These are phyloP conservation scores for Nakazawaea anatomiae DNA, from an alignment of 805 yeast species.

Conservation along the genomic window DNA sequence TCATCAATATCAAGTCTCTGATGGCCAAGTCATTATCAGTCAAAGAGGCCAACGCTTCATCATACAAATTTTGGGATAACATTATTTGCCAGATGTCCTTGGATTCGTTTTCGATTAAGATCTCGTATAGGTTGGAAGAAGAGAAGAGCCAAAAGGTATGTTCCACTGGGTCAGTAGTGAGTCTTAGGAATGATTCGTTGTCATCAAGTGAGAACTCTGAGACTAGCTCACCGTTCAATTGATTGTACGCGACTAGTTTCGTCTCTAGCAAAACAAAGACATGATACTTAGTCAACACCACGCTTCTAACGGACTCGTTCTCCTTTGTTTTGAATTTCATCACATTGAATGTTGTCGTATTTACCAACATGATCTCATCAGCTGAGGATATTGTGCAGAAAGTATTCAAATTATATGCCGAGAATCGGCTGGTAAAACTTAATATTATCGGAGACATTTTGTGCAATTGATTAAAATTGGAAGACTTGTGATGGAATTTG, in stretches of 20 bases:
- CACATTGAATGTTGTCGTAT: not conserved
- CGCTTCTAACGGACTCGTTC: slow-evolving; percentile 22
- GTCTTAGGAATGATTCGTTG: slow-evolving; percentile 35
- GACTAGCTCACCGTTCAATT: slow-evolving; percentile 43
- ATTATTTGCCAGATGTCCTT: slow-evolving; percentile 69
- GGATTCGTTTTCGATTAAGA: slow-evolving; percentile 63
- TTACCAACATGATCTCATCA: not conserved
- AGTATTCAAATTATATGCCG: slow-evolving; percentile 12
- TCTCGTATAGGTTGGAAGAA: slow-evolving; percentile 55
- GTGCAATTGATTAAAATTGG: slow-evolving; percentile 9
- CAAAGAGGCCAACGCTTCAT: slow-evolving; percentile 52
- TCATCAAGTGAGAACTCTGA: slow-evolving; percentile 28
- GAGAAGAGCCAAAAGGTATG: slow-evolving; percentile 78
- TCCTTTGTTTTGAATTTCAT: not conserved
- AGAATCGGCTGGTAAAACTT: not conserved
- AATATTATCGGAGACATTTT: not conserved
- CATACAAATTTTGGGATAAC: slow-evolving; percentile 47
- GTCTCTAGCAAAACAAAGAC: slow-evolving; percentile 39
- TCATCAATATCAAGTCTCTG: slow-evolving; percentile 43
- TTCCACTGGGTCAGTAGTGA: slow-evolving; percentile 40
- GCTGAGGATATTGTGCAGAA: not conserved
- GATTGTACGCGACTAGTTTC: slow-evolving; percentile 39
- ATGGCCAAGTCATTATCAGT: slow-evolving; percentile 27
- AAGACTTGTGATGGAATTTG: slow-evolving; percentile 9
- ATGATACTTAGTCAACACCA: slow-evolving; percentile 50